Conservation (phyloP, 2,329 filamentous ascomycete species). For the Stromatinia cepivora region DNA sequence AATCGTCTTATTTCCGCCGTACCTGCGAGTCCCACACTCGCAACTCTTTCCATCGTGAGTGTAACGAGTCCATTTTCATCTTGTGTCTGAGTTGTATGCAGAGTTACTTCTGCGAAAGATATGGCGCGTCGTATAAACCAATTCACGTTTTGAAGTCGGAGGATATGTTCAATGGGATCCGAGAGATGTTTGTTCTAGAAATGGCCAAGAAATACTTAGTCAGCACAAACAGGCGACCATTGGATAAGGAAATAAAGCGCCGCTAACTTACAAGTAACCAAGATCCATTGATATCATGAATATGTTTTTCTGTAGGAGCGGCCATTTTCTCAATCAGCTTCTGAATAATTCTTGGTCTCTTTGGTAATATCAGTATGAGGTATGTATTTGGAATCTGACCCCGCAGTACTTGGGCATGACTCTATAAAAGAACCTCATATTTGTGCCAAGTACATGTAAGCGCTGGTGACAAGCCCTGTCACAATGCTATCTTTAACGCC, state of each 20-base stretch:
- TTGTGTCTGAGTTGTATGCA: background rate
- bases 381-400: background rate
- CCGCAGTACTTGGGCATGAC: background rate
- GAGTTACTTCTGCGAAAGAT: background rate
- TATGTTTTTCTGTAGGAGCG: background rate
- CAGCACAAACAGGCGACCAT: background rate
- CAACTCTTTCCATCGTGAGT: background rate
- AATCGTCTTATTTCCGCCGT: background rate
- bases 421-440: background rate
- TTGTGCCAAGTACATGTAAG: conserved; percentile 2
- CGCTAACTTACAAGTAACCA: background rate
- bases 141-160: background rate
- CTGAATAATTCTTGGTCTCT: background rate
- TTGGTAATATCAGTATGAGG: background rate
- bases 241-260: too few relatives aligned
- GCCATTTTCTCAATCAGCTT: background rate
- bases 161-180: background rate
- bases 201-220: background rate
- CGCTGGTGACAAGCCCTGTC: background rate
- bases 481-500: background rate
- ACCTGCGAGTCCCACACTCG: background rate
- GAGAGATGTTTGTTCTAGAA: conserved; percentile 4
- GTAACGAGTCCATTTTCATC: background rate
- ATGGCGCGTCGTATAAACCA: background rate
- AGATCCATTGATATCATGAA: background rate